A percentile compares a stretch with the other conserved stretches of the same genome.
These are phyloP conservation scores for Lunasporangiospora selenospora DNA, from an alignment of 192 early-diverging fungal genomes.

Conservation along the genomic window DNA sequence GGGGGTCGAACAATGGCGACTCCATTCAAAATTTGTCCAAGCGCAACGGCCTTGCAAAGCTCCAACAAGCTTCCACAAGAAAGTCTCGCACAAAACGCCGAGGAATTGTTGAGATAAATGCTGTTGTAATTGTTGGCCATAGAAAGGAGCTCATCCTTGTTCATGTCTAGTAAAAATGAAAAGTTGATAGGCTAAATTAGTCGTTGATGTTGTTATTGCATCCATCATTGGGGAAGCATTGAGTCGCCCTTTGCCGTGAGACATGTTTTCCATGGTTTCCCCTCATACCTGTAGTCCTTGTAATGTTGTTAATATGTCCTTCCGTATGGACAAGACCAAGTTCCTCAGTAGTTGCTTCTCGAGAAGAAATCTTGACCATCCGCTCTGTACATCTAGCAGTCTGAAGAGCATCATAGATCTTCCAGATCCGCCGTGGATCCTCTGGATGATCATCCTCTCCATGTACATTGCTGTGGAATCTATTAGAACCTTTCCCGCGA, in stretches of 20 bases:
- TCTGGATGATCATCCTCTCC: slow-evolving; percentile 76
- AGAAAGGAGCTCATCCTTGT: slow-evolving; percentile 53
- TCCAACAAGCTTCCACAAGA: slow-evolving; percentile 81
- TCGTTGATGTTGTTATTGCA: neutral
- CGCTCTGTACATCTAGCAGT: slow-evolving; percentile 51
- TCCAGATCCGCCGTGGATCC: slow-evolving; percentile 75
- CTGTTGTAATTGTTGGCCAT: slow-evolving; percentile 62
- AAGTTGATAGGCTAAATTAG: neutral
- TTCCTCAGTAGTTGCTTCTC: slow-evolving; percentile 57
- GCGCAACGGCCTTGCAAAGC: slow-evolving; percentile 72
- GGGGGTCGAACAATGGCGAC: slow-evolving; percentile 93
- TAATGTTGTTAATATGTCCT: slow-evolving; percentile 52
- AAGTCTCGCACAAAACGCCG: slow-evolving; percentile 68
- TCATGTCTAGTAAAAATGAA: too few species aligned
- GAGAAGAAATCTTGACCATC: slow-evolving; percentile 50
- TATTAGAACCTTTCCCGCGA: too few species aligned
- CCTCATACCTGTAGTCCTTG: slow-evolving; percentile 50
- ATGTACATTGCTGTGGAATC: slow-evolving; percentile 66
- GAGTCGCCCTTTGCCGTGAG: neutral
- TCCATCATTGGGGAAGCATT: neutral
- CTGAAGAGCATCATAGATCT: slow-evolving; percentile 64
- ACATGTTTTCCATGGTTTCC: neutral
- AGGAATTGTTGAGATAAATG: slow-evolving; percentile 73
- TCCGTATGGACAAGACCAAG: slow-evolving; percentile 61
- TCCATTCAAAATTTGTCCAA: slow-evolving; percentile 70